Base-by-base conservation (phyloP, 441 rosid genomes). In the Daphne laureola region DNA sequence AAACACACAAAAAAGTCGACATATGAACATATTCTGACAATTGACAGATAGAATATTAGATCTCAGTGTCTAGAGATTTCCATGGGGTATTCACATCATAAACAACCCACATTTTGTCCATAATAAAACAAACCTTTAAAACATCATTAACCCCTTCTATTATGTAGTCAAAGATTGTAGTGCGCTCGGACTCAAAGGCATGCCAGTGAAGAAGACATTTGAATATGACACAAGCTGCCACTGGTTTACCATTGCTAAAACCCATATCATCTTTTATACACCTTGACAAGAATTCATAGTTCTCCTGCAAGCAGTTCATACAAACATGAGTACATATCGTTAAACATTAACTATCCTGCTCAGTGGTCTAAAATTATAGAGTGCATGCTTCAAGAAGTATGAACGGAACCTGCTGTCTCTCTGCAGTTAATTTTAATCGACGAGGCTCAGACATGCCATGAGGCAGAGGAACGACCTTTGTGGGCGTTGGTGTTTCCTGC, bases 121-220 rank as follows among this genome's bases (percentile, higher is more conserved):
- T 14, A 49, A 27, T 44, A 63, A 59, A 51, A 53, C 66, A 64
- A 55, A 80, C 97, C 97, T 90, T 90, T 60, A 90, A 76, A 64
- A 75, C 86, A 55, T 79, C 91, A 65, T 90, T 90, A 60, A 90
- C 77, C 66, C 93, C 94, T 69, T 87, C 97, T 65, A 94, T 87
- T 47, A 90, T 79, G 68, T 74, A 74, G 67, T 90, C 96, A 78
- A 94, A 94, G 59, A 94, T 86, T 53, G 87, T 71, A 8, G 95
- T 86, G 64, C 94, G 73, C 74, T 90, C 99, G 51, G 96, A 85
- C 70, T 94, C 97, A 63, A 86, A 90, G 72, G 96, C 84, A 67
- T 75, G 99, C 99, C 99, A 90, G 55, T 84, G 88, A 70, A 79
- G 80, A 72, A 93, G 97, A 77, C 90, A 87, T 75, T 83, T 83